Percentiles rank a stretch among this genome's conserved stretches.
Conservation (phyloP, 108 stramenopile genomes). For the Epipyxis sp. region DNA sequence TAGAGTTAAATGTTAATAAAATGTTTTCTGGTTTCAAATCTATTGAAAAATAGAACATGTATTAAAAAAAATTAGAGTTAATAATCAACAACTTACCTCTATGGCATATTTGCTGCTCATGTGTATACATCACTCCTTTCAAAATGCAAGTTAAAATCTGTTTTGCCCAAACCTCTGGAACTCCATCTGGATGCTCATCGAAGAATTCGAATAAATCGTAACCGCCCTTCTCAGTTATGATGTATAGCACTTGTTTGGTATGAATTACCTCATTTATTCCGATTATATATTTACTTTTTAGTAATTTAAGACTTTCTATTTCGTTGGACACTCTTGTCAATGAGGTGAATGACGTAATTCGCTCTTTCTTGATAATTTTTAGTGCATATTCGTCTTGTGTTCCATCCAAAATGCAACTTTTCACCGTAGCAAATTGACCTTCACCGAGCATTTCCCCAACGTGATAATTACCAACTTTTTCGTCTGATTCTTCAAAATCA, state of each 20-base stretch:
- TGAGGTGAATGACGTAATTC: constrained; percentile 30
- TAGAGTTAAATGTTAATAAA: constrained; percentile 36
- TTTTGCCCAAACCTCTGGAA: constrained; percentile 15
- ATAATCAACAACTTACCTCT: constrained; percentile 5
- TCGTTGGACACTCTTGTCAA: constrained; percentile 42
- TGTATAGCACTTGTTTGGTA: constrained; percentile 29
- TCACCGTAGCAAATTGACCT: constrained; percentile 48
- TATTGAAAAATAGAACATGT: not conserved
- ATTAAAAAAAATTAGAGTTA: not conserved
- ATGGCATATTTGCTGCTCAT: constrained; percentile 20
- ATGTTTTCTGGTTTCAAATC: constrained; percentile 64
- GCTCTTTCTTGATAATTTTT: constrained; percentile 48
- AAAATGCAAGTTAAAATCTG: constrained; percentile 6
- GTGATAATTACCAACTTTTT: constrained; percentile 34
- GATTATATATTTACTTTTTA: constrained; percentile 31
- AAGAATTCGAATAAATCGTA: constrained; percentile 51
- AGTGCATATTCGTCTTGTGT: constrained; percentile 24
- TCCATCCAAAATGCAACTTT: not conserved
- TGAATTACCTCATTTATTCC: constrained; percentile 37
- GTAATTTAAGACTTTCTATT: constrained; percentile 34
- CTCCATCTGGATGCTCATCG: constrained; percentile 45
- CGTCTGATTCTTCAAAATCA: constrained; percentile 19
- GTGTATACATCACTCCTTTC: constrained; percentile 1
- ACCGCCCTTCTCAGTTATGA: constrained; percentile 45
- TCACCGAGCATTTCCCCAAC: constrained; percentile 45